Evolutionary conservation across 768 basidiomycete species (phyloP).

Genomic region (Rhizopogon vinicolor): DNA sequence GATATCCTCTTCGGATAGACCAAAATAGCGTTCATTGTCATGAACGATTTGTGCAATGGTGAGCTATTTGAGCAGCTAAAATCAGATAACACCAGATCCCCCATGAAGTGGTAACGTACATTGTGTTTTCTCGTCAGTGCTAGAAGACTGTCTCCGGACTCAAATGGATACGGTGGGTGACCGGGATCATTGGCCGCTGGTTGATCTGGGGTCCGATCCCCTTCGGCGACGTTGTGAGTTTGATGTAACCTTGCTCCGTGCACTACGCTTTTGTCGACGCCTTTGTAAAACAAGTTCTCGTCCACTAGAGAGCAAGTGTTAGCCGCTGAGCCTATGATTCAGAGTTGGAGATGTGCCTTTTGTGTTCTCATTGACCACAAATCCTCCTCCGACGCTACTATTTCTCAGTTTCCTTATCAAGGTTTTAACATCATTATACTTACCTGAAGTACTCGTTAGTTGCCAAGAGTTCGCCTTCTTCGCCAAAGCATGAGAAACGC

Average conservation of each 20-base stretch:
- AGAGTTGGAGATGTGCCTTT: conserved; percentile 46
- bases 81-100: not conserved
- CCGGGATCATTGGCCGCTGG: conserved; percentile 25
- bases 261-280: conserved; percentile 77
- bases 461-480: conserved; percentile 81
- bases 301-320: conserved; percentile 46
- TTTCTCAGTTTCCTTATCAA: not conserved
- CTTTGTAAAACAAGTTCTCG: conserved; percentile 94
- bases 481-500: conserved; percentile 81
- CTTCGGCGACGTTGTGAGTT: conserved; percentile 38
- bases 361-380: conserved; percentile 93
- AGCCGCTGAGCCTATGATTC: not conserved
- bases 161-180: conserved; percentile 83
- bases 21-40: conserved; percentile 85
- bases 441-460: conserved; percentile 92
- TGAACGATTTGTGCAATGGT: conserved; percentile 93
- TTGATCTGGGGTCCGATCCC: conserved; percentile 8
- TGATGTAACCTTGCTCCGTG: conserved; percentile 79
- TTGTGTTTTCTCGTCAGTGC: conserved; percentile 77
- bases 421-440: not conserved
- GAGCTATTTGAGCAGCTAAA: conserved; percentile 43
- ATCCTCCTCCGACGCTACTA: conserved; percentile 81
- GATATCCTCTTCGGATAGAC: conserved; percentile 71
- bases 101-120: conserved; percentile 38
- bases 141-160: conserved; percentile 70